Conservation (phyloP, 345 rosid species). For the Lumnitzera littorea region DNA sequence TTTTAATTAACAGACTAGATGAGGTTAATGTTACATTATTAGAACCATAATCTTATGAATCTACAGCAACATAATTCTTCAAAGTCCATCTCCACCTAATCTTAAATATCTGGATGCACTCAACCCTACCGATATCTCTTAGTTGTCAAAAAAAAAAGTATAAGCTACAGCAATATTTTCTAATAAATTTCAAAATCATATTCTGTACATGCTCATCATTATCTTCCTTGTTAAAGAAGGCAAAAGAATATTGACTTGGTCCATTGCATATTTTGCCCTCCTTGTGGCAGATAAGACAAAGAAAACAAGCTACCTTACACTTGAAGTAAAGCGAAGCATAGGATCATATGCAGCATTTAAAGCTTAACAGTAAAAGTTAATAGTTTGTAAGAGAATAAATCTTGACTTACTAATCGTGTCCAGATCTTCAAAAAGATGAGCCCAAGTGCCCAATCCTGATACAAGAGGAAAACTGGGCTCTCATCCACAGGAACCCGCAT, state of each 20-base stretch:
- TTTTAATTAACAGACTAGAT: too few species aligned
- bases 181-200: too few species aligned
- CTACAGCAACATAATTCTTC: neutral
- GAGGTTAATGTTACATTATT: neutral
- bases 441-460: conserved; percentile 99
- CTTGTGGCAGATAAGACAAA: neutral
- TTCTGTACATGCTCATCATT: too few species aligned
- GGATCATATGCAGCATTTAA: too few species aligned
- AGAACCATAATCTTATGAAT: neutral
- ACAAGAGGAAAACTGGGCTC: conserved; percentile 96
- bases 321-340: neutral
- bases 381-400: neutral
- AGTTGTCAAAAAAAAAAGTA: too few species aligned
- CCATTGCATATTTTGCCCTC: neutral
- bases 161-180: too few species aligned
- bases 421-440: conserved; percentile 96
- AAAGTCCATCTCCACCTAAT: neutral
- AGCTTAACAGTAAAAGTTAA: neutral
- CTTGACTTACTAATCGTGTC: conserved; percentile 76
- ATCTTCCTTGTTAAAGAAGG: too few species aligned
- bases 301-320: neutral
- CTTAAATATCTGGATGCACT: too few species aligned
- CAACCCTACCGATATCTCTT: too few species aligned
- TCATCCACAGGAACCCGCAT: conserved; percentile 99
- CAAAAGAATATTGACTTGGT: neutral